phyloP scores from a whole-genome alignment of 495 filamentous ascomycete species.

The Penicillium roqueforti region DNA sequence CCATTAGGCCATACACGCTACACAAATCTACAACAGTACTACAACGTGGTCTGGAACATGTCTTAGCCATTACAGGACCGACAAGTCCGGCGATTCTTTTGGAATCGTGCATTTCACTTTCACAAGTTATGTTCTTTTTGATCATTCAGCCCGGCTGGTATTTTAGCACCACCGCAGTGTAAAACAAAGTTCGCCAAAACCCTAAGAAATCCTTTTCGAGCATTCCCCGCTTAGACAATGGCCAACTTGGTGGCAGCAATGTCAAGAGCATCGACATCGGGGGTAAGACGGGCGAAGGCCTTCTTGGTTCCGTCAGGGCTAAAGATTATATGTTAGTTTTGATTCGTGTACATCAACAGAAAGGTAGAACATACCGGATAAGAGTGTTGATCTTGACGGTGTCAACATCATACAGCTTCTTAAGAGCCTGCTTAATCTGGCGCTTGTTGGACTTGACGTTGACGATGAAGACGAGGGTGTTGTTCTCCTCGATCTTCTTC shows the following conservation, averaged over 20 bases:
- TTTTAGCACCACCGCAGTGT: slow-evolving; percentile 44
- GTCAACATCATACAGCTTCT: slow-evolving; percentile 99
- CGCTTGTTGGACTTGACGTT: slow-evolving; percentile 99
- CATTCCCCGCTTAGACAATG: slow-evolving; percentile 69
- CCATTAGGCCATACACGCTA: not conserved
- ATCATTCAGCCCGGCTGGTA: slow-evolving; percentile 47
- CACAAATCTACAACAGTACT: not conserved
- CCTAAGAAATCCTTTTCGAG: slow-evolving; percentile 31
- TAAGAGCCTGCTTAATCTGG: slow-evolving; percentile 96
- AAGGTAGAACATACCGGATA: slow-evolving; percentile 63
- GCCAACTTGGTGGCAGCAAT: slow-evolving; percentile 98
- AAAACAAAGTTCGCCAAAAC: slow-evolving; percentile 43
- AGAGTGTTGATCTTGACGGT: slow-evolving; percentile 98
- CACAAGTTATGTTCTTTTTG: slow-evolving; percentile 36
- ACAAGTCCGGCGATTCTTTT: slow-evolving; percentile 9
- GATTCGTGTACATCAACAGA: not conserved
- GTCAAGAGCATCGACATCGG: slow-evolving; percentile 97
- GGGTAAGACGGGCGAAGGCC: slow-evolving; percentile 89
- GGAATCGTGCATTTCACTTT: slow-evolving; percentile 19
- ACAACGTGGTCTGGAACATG: not conserved
- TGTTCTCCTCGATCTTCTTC: slow-evolving; percentile 99
- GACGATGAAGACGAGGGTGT: slow-evolving; percentile 98
- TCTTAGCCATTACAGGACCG: slow-evolving; percentile 10
- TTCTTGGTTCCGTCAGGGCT: slow-evolving; percentile 98
- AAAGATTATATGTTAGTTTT: slow-evolving; percentile 14